Evolutionary conservation across 108 stramenopile genomes (phyloP), one percentile per base, ranked within the genome.

Genomic region (Stephanodiscus triporus): DNA sequence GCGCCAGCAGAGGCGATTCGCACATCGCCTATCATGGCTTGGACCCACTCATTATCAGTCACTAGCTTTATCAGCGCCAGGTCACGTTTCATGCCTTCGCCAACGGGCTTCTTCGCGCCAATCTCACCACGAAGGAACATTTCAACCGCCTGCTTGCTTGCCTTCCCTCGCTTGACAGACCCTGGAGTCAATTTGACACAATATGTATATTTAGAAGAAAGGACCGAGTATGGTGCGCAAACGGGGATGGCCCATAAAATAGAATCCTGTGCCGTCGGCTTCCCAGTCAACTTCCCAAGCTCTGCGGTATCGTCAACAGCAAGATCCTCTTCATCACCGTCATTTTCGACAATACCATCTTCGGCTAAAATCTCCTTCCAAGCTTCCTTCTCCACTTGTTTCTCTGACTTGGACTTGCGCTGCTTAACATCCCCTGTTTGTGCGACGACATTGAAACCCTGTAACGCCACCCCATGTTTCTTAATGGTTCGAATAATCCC

Each of bases 171-270:
- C 78, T 95, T 95, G 70, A 85, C 77, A 68, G 85, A 87, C 9
- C 94, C 94, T 69, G 94, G 94, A 1, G 91, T 92, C 27, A 95
- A 68, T 66, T 95, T 95, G n/a, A 95, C 90, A 32, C 89, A 79
- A 72, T 95, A 96, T 40, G 85, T 85, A 83, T 94, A 97, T 53
- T 93, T 73, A 24, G 89, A 88, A 24, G 89, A 88, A 32, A 98
- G 72, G 17, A 92, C 87, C 19, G 86, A 75, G 73, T 98, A 98
- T 20, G 97, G 97, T 19, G 92, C 97, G 77, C 95, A 96, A 14
- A 98, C 96, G 2, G 97, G 96, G 1, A 97, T 75, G 6, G 96
- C 97, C 70, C 84, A 88, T 4, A 97, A 78, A 63, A 98, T 64
- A 30, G 89, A 51, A 80, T 98, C 97, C 22, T 95, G 88, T 9